Conservation (phyloP, 306 rosid genomes). For the Lotus japonicus region DNA sequence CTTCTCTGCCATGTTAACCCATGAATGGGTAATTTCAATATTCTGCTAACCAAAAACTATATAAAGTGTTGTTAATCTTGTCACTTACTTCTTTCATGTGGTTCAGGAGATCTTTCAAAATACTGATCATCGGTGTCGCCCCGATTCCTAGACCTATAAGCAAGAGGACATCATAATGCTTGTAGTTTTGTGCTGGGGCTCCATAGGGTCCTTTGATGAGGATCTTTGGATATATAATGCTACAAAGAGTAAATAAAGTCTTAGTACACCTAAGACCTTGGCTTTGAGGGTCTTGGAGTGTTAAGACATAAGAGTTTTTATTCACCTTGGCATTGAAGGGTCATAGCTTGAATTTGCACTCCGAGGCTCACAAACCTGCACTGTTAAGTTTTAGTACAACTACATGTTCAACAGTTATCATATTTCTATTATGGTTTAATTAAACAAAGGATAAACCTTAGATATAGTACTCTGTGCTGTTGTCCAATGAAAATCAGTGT, state of each 20-base stretch:
- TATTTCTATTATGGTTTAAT: not conserved
- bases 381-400: slow-evolving; percentile 15
- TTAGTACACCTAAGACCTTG: too few relatives aligned
- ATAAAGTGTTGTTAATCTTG: not conserved
- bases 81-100: slow-evolving; percentile 45
- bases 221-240: slow-evolving; percentile 61
- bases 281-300: not conserved
- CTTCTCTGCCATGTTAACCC: slow-evolving; percentile 7
- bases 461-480: too few relatives aligned
- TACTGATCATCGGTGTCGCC: slow-evolving; percentile 94
- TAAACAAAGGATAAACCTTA: not conserved
- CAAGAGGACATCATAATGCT: slow-evolving; percentile 69
- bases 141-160: slow-evolving; percentile 91
- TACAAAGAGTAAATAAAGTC: not conserved
- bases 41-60: not conserved
- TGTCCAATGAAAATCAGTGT: too few relatives aligned
- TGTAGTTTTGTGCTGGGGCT: slow-evolving; percentile 87
- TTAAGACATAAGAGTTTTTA: not conserved
- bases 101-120: slow-evolving; percentile 70
- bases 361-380: slow-evolving; percentile 60
- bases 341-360: slow-evolving; percentile 26
- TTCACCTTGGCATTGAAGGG: slow-evolving; percentile 39
- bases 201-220: slow-evolving; percentile 86
- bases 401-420: not conserved
- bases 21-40: not conserved